Percentiles rank a stretch among this genome's conserved stretches.
Conservation (phyloP, 78 protist genomes). For the Monocercomonoides exilis region DNA sequence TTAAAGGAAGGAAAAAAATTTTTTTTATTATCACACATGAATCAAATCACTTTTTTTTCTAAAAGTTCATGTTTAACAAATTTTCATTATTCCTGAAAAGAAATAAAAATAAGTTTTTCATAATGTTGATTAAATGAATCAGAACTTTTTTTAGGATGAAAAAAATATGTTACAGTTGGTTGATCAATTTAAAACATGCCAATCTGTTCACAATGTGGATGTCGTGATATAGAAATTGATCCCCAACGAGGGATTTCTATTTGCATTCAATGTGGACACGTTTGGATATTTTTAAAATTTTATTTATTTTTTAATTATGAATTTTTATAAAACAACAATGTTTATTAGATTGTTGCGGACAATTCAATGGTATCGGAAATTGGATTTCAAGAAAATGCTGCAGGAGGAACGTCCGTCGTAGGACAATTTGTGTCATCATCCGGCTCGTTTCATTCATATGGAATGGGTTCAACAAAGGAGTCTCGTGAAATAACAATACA, state of each 20-base stretch:
- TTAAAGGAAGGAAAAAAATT: too few relatives aligned
- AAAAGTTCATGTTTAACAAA: too few relatives aligned
- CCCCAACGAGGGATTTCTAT: slow-evolving; percentile 9
- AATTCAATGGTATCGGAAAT: slow-evolving; percentile 35
- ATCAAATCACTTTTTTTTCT: too few relatives aligned
- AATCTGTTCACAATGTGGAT: not conserved
- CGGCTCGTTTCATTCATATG: slow-evolving; percentile 20
- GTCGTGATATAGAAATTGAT: slow-evolving; percentile 11
- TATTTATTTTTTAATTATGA: not conserved
- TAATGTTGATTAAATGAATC: too few relatives aligned
- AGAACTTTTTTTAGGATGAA: too few relatives aligned
- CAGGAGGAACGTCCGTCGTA: slow-evolving; percentile 30
- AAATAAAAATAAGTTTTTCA: too few relatives aligned
- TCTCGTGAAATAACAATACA: slow-evolving; percentile 26
- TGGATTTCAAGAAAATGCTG: not conserved
- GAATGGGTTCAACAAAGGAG: not conserved
- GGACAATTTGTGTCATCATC: slow-evolving; percentile 27
- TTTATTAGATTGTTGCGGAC: slow-evolving; percentile 29
- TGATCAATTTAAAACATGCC: too few relatives aligned
- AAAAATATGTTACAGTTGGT: too few relatives aligned
- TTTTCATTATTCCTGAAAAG: too few relatives aligned
- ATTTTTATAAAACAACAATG: not conserved
- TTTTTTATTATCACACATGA: too few relatives aligned
- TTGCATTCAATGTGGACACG: slow-evolving; percentile 22
- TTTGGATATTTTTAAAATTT: not conserved